phyloP scores from a whole-genome alignment of 1,284 basidiomycete genomes.

The Rhodotorula sp. region DNA sequence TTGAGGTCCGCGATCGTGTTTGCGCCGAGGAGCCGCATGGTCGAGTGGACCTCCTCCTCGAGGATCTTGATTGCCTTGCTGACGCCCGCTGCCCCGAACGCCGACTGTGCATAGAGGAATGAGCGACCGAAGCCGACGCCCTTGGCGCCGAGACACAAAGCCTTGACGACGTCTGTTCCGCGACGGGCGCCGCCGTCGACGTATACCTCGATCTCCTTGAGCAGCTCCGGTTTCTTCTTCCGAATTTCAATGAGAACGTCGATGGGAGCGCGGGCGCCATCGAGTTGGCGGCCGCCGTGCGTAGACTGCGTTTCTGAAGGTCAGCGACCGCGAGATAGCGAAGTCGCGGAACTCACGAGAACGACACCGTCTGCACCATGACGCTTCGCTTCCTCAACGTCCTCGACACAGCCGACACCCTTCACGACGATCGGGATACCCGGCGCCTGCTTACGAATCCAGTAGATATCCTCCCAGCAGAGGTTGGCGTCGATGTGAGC shows the following conservation, averaged over 20 bases:
- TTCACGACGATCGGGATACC: slow-evolving; percentile 54
- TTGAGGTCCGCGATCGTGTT: slow-evolving; percentile 42
- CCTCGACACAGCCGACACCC: slow-evolving; percentile 58
- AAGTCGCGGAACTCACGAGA: slow-evolving; percentile 3
- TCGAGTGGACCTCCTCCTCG: slow-evolving; percentile 46
- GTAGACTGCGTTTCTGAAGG: slow-evolving; percentile 2
- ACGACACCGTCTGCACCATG: slow-evolving; percentile 56
- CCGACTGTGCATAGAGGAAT: slow-evolving; percentile 60
- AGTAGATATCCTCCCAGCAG: slow-evolving; percentile 49
- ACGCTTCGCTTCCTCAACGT: slow-evolving; percentile 62
- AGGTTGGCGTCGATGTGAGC: slow-evolving; percentile 22
- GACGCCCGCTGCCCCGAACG: slow-evolving; percentile 72
- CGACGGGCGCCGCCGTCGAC: slow-evolving; percentile 82
- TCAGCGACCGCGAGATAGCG: too few relatives aligned
- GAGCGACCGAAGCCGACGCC: slow-evolving; percentile 85
- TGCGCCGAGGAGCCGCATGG: slow-evolving; percentile 48
- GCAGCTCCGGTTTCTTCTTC: slow-evolving; percentile 67
- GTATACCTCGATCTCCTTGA: slow-evolving; percentile 68
- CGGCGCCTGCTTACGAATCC: slow-evolving; percentile 51
- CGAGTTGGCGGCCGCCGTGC: slow-evolving; percentile 29
- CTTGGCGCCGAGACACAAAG: slow-evolving; percentile 81
- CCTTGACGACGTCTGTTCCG: slow-evolving; percentile 88
- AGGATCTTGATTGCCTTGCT: slow-evolving; percentile 61
- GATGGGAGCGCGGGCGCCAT: slow-evolving; percentile 43
- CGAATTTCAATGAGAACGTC: slow-evolving; percentile 56